Evolutionary conservation across 306 rosid species (phyloP).

Genomic region (Vachellia collinsii): DNA sequence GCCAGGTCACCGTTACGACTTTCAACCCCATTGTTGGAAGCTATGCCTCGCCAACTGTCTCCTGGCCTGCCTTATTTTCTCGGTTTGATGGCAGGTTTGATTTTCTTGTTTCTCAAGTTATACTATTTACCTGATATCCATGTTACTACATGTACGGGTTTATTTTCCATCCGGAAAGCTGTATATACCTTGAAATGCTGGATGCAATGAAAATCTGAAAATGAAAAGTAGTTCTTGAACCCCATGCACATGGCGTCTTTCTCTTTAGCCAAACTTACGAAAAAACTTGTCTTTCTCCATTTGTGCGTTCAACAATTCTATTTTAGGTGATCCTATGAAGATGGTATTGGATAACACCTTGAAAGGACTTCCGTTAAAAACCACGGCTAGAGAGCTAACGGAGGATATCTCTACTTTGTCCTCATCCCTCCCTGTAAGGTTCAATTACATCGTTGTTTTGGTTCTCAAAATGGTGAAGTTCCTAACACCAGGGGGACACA

Average conservation of each 20-base stretch:
- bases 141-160: not conserved
- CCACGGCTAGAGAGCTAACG: slow-evolving; percentile 55
- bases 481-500: slow-evolving; percentile 5
- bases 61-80: slow-evolving; percentile 57
- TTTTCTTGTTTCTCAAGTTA: slow-evolving; percentile 33
- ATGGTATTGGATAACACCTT: slow-evolving; percentile 46
- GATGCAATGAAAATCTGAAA: not conserved
- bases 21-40: slow-evolving; percentile 59
- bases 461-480: slow-evolving; percentile 8
- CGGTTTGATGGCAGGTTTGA: slow-evolving; percentile 64
- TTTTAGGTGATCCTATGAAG: slow-evolving; percentile 62
- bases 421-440: slow-evolving; percentile 73
- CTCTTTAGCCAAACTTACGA: slow-evolving; percentile 19
- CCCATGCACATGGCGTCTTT: slow-evolving; percentile 15
- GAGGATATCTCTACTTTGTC: slow-evolving; percentile 57
- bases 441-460: slow-evolving; percentile 27
- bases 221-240: not conserved
- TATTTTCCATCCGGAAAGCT: slow-evolving; percentile 22
- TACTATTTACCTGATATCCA: slow-evolving; percentile 34
- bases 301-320: slow-evolving; percentile 38
- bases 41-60: slow-evolving; percentile 56
- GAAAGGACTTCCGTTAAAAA: slow-evolving; percentile 60
- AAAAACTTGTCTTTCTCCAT: slow-evolving; percentile 31
- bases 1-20: slow-evolving; percentile 65
- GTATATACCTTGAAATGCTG: slow-evolving; percentile 9